Evolutionary conservation across 768 basidiomycete species (phyloP).

Genomic region (Dentipellis sp.): DNA sequence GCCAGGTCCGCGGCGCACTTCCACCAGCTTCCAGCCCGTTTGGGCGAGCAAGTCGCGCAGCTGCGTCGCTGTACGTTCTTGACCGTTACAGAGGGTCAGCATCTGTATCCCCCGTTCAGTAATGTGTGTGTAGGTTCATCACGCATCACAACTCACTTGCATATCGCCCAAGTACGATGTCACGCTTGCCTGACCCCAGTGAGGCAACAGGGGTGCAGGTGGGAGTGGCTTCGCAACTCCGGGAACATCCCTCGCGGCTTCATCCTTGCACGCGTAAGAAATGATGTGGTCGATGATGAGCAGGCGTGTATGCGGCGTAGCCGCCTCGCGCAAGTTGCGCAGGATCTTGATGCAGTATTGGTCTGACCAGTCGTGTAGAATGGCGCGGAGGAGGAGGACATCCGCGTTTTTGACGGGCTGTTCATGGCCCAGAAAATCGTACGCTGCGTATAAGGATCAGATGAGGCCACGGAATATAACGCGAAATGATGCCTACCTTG

Average conservation of each 20-base stretch:
- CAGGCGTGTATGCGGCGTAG: conserved; percentile 17
- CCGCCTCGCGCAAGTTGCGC: conserved; percentile 15
- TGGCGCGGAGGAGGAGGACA: conserved; percentile 28
- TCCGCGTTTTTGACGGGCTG: conserved; percentile 27
- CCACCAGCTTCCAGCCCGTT: too few relatives aligned
- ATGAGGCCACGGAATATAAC: neutral
- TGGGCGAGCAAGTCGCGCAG: too few relatives aligned
- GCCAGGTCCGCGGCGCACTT: too few relatives aligned
- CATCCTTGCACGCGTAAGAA: conserved; percentile 16
- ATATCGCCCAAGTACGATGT: conserved; percentile 13
- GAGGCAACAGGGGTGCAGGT: conserved; percentile 17
- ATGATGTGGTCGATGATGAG: conserved; percentile 19
- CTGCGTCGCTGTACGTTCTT: too few relatives aligned
- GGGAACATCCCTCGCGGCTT: conserved; percentile 5
- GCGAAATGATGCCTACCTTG: conserved; percentile 11
- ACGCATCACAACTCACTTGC: conserved; percentile 5
- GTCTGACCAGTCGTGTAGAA: conserved; percentile 29
- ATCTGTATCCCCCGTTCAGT: too few relatives aligned
- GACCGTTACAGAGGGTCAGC: too few relatives aligned
- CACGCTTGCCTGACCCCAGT: conserved; percentile 13
- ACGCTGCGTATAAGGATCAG: neutral
- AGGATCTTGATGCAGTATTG: conserved; percentile 19
- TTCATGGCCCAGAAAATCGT: conserved; percentile 2
- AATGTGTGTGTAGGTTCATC: too few relatives aligned
- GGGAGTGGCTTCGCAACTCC: conserved; percentile 9